Evolutionary conservation across 306 rosid genomes (phyloP), one percentile per base, ranked within the genome.

Genomic region (Cucurbita maxima): DNA sequence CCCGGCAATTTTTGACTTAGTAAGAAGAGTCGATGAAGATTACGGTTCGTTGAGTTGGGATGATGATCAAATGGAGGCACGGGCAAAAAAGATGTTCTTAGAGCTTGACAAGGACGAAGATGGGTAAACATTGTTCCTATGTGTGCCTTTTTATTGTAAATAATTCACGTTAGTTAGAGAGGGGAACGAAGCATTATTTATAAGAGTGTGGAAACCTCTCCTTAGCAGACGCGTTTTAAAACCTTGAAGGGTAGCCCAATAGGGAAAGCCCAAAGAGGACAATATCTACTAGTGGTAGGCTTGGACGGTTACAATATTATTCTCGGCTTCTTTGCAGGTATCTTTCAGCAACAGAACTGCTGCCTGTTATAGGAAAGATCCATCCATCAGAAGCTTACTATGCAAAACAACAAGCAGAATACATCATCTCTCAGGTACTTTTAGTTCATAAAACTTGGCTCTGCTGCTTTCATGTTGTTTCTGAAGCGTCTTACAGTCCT

Each of bases 331-430:
- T 52, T 71, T 61, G 41, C 79, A 93, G 98, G 56, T 84, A 56
- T 77, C 84, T 93, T 84, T 93, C 97, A 78, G 86, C 85, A 76
- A 70, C 30, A 51, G 96, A 93, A 76, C 77, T 93, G 59, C 79
- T 90, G 56, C 89, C 96, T 77, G 71, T 93, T 74, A 85, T 90
- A 76, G 98, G 84, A 81, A 93, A 90, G 73, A 87, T 93, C 58
- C 98, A 93, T 84, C 98, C 97, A 41, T 87, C 98, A 12, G 98
- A 93, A 79, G 90, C 71, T 72, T 93, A 90, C 79, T 87, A 87
- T 76, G 96, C 98, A 10, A 90, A 84, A 77, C 98, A 93, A 67
- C 97, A 93, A 78, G 87, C 96, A 79, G 94, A 87, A 73, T 94
- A 94, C 76, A 86, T 85, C 66, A 80, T 90, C 79, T 87, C 94